phyloP scores from a whole-genome alignment of 2,329 filamentous ascomycete genomes.

The Trichophyton simii region DNA sequence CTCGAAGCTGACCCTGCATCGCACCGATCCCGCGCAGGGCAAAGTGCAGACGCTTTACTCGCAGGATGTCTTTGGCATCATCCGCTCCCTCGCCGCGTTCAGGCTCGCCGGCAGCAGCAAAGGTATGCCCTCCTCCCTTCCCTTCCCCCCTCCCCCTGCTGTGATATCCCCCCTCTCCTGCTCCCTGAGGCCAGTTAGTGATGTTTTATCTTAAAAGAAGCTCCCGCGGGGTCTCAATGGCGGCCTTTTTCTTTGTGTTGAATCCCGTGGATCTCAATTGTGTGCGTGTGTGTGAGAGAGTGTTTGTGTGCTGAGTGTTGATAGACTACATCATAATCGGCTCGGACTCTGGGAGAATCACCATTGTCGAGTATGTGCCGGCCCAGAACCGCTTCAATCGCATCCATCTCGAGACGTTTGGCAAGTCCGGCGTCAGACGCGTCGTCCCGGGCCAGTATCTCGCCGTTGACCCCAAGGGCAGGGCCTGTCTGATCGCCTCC shows the following conservation, averaged over 20 bases:
- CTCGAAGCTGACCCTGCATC: constrained; percentile 74
- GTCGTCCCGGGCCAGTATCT: constrained; percentile 94
- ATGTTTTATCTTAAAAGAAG: constrained; percentile 40
- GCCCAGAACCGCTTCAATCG: constrained; percentile 77
- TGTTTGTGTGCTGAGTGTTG: constrained; percentile 30
- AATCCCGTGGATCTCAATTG: too few relatives aligned
- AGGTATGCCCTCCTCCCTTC: constrained; percentile 50
- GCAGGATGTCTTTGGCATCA: constrained; percentile 93
- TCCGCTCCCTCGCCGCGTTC: constrained; percentile 77
- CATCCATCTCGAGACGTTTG: constrained; percentile 92
- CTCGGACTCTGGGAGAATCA: constrained; percentile 89
- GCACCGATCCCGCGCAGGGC: constrained; percentile 71
- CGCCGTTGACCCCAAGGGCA: constrained; percentile 86
- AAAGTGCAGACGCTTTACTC: constrained; percentile 78
- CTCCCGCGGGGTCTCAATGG: constrained; percentile 41
- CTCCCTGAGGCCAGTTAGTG: constrained; percentile 50
- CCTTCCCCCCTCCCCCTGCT: constrained; percentile 6
- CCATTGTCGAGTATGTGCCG: constrained; percentile 82
- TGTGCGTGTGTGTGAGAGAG: background rate
- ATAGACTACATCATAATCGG: constrained; percentile 90
- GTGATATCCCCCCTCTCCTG: constrained; percentile 7
- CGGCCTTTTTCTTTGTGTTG: too few relatives aligned
- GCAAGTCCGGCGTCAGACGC: constrained; percentile 86
- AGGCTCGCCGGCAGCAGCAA: constrained; percentile 86
- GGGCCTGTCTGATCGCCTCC: constrained; percentile 86